Evolutionary conservation across 1,284 basidiomycete species (phyloP).

Genomic region (Laetiporus sulphureus): DNA sequence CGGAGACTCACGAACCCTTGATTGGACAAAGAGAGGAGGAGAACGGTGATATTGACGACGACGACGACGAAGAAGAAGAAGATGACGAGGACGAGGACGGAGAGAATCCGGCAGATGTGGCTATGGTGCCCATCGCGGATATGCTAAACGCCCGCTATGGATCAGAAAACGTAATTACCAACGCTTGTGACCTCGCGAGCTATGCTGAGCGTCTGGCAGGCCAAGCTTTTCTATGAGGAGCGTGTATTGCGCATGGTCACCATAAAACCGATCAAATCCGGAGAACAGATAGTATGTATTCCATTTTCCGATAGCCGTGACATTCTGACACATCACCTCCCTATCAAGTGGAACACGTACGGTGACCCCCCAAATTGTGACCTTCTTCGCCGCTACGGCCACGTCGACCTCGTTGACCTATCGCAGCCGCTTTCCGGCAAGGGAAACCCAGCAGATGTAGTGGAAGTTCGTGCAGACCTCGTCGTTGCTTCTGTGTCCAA

Average conservation of each 20-base stretch:
- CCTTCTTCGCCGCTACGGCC: constrained; percentile 88
- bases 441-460: constrained; percentile 85
- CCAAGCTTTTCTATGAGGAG: constrained; percentile 80
- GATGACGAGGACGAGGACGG: constrained; percentile 52
- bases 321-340: background rate
- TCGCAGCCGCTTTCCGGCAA: constrained; percentile 27
- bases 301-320: background rate
- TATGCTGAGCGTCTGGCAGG: constrained; percentile 37
- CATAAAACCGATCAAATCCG: constrained; percentile 67
- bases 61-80: constrained; percentile 42
- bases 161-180: constrained; percentile 70
- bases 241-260: constrained; percentile 74
- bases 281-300: constrained; percentile 81
- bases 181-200: constrained; percentile 1
- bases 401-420: constrained; percentile 76
- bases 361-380: constrained; percentile 94
- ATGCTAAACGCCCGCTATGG: constrained; percentile 86
- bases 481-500: constrained; percentile 47
- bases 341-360: constrained; percentile 86
- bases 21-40: too few species aligned
- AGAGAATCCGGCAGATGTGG: constrained; percentile 66
- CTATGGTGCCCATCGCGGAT: constrained; percentile 97
- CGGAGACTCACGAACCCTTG: too few species aligned
- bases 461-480: constrained; percentile 80
- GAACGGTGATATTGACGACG: constrained; percentile 29